Evolutionary conservation across 2,329 filamentous ascomycete genomes (phyloP).

Genomic region (Fusarium clavum): DNA sequence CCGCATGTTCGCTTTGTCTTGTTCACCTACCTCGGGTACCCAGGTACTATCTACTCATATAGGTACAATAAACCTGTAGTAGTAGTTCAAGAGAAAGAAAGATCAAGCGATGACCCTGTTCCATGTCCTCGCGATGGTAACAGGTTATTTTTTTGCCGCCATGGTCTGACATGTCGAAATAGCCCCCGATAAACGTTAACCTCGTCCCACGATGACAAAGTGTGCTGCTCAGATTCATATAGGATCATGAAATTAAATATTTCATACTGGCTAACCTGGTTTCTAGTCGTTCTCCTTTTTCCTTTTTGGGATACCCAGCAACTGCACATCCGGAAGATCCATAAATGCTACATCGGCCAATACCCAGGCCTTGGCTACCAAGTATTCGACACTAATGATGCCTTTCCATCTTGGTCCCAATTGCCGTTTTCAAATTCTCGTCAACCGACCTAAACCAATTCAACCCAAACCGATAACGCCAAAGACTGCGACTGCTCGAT

Average conservation of each 20-base stretch:
- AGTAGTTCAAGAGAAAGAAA: neutral
- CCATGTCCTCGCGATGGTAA: neutral
- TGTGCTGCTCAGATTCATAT: neutral
- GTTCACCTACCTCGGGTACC: neutral
- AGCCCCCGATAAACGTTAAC: neutral
- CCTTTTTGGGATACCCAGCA: neutral
- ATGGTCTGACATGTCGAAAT: constrained; percentile 18
- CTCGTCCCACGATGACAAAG: neutral
- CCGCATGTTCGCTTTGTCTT: neutral
- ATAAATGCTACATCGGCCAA: neutral
- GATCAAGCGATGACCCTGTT: constrained; percentile 7
- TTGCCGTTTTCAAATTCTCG: constrained; percentile 12
- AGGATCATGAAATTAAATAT: neutral
- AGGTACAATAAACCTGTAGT: neutral
- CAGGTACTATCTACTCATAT: neutral
- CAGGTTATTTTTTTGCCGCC: constrained; percentile 9
- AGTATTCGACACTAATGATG: neutral
- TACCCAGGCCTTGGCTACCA: neutral
- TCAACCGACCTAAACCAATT: neutral
- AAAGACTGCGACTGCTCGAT: constrained; percentile 12
- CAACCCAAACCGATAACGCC: constrained; percentile 26
- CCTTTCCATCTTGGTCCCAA: neutral
- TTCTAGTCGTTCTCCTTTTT: neutral
- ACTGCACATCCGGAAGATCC: neutral
- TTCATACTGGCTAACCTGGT: constrained; percentile 1